phyloP scores from a whole-genome alignment of 768 basidiomycete genomes.

The Pleurotus eryngii region DNA sequence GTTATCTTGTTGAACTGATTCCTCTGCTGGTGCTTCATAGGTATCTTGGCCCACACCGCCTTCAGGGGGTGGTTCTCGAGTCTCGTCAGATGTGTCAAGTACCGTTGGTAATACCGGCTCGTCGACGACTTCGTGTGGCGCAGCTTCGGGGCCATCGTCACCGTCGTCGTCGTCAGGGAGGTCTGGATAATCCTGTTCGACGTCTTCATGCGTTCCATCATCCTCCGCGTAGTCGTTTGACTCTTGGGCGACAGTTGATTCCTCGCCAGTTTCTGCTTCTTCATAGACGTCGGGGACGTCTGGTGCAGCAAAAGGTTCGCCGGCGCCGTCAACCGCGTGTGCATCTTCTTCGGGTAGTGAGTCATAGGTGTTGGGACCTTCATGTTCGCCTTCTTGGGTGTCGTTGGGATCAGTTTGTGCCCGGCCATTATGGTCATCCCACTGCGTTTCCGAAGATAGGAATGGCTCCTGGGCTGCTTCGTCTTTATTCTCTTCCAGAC shows the following conservation, averaged over 20 bases:
- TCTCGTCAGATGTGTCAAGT: background rate
- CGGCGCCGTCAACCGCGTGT: conserved; percentile 11
- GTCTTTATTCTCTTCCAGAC: background rate
- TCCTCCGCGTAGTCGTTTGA: background rate
- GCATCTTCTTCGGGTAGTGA: conserved; percentile 8
- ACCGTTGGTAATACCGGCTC: background rate
- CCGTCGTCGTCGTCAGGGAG: conserved; percentile 12
- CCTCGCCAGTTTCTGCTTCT: conserved; percentile 8
- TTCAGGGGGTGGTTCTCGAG: background rate
- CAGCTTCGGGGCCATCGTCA: conserved; percentile 4
- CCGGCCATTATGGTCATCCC: background rate
- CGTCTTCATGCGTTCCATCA: background rate
- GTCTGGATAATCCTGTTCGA: conserved; percentile 3
- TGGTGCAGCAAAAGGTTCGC: conserved; percentile 3
- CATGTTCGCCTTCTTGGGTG: conserved; percentile 4
- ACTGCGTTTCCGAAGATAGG: background rate
- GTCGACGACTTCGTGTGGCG: background rate
- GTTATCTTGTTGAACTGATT: background rate
- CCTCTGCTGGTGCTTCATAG: background rate
- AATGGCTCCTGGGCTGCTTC: background rate
- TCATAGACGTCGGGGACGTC: conserved; percentile 8
- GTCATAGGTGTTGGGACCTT: background rate
- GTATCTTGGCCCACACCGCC: background rate
- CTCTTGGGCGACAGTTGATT: background rate
- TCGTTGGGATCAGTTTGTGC: conserved; percentile 1